Conservation (phyloP, 495 filamentous ascomycete genomes). For the Pseudevernia furfuracea region DNA sequence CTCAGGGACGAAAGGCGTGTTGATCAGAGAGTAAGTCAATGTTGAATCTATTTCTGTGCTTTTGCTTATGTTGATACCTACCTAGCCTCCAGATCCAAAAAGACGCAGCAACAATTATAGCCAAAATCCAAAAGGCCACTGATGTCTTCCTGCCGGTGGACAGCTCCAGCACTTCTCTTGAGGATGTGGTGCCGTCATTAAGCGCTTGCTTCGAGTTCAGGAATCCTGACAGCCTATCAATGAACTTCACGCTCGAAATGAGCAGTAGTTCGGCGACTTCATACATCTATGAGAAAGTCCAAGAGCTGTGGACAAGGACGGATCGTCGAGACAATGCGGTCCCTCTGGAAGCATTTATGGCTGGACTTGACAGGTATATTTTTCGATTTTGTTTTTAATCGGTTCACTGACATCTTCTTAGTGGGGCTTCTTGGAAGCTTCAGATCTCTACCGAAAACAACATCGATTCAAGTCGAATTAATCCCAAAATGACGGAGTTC, state of each 20-base stretch:
- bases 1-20: constrained; percentile 33
- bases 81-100: constrained; percentile 22
- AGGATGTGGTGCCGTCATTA: constrained; percentile 29
- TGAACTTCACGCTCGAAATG: constrained; percentile 32
- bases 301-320: constrained; percentile 22
- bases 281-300: constrained; percentile 17
- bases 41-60: background rate
- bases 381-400: background rate
- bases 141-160: constrained; percentile 42
- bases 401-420: constrained; percentile 16
- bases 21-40: constrained; percentile 36
- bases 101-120: constrained; percentile 25
- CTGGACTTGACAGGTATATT: constrained; percentile 19
- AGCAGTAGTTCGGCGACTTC: background rate
- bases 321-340: constrained; percentile 10
- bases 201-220: constrained; percentile 41
- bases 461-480: constrained; percentile 25
- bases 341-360: constrained; percentile 18
- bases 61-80: background rate
- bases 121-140: constrained; percentile 27
- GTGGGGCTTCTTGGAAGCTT: constrained; percentile 35
- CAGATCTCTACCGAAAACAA: constrained; percentile 31
- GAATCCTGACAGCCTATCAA: constrained; percentile 27
- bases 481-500: constrained; percentile 25
- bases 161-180: constrained; percentile 30